Conservation (phyloP, 495 filamentous ascomycete genomes). For the Daldinia vernicosa region DNA sequence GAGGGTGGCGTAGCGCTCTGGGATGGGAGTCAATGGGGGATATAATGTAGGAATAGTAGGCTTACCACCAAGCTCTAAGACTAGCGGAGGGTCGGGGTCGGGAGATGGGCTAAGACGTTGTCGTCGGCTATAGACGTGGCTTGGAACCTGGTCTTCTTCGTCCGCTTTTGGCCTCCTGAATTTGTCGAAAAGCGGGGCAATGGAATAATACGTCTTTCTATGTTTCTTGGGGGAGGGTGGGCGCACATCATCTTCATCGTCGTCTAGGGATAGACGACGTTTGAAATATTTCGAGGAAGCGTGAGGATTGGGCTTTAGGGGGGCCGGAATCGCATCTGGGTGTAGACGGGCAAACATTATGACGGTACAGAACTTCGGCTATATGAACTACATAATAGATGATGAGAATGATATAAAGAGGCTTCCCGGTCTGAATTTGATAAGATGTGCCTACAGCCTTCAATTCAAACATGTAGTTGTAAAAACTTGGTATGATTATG, state of each 20-base stretch:
- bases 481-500: neutral
- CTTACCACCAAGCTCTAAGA: slow-evolving; percentile 32
- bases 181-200: slow-evolving; percentile 34
- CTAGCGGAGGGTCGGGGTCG: slow-evolving; percentile 24
- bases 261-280: slow-evolving; percentile 11
- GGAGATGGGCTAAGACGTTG: slow-evolving; percentile 27
- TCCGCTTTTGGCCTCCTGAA: slow-evolving; percentile 16
- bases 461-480: neutral
- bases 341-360: slow-evolving; percentile 32
- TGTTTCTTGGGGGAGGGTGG: slow-evolving; percentile 30
- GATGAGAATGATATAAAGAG: neutral
- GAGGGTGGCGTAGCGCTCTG: slow-evolving; percentile 25
- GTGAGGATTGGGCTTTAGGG: slow-evolving; percentile 15
- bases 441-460: neutral
- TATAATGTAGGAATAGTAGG: neutral
- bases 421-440: neutral
- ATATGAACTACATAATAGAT: neutral
- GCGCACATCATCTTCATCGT: slow-evolving; percentile 21
- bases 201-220: slow-evolving; percentile 23
- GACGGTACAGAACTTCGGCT: neutral
- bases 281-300: slow-evolving; percentile 8
- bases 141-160: slow-evolving; percentile 6
- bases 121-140: slow-evolving; percentile 5
- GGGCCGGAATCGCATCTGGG: slow-evolving; percentile 1
- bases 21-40: slow-evolving; percentile 1